These are phyloP conservation scores for Scytalidium sp. DNA, from an alignment of 2,329 filamentous ascomycete genomes.

Conservation along the genomic window DNA sequence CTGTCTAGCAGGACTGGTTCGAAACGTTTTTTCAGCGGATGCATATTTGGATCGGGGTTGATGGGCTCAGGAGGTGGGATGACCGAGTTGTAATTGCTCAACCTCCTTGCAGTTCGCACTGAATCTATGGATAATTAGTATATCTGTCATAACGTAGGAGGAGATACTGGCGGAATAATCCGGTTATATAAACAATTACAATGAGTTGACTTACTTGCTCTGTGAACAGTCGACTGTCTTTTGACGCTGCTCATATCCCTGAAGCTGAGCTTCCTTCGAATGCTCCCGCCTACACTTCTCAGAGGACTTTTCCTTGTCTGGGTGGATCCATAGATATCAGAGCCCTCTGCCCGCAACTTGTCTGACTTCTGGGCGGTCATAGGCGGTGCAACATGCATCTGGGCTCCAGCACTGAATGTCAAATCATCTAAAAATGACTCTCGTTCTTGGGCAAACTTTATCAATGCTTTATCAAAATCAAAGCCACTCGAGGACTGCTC, in stretches of 20 bases:
- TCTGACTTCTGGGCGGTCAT: slow-evolving; percentile 79
- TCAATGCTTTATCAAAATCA: slow-evolving; percentile 89
- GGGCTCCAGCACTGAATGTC: slow-evolving; percentile 75
- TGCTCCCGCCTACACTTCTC: slow-evolving; percentile 68
- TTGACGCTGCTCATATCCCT: slow-evolving; percentile 94
- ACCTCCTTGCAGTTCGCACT: slow-evolving; percentile 76
- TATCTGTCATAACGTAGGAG: no score
- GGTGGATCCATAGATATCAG: slow-evolving; percentile 27
- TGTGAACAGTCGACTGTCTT: slow-evolving; percentile 69
- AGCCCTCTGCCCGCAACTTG: slow-evolving; percentile 75
- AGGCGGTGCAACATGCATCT: slow-evolving; percentile 64
- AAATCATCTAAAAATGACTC: slow-evolving; percentile 93
- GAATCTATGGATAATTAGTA: slow-evolving; percentile 48
- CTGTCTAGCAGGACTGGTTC: slow-evolving; percentile 94
- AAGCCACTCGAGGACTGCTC: slow-evolving; percentile 55
- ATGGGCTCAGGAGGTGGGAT: slow-evolving; percentile 92
- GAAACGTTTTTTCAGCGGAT: slow-evolving; percentile 88
- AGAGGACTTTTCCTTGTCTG: slow-evolving; percentile 40
- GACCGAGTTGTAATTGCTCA: slow-evolving; percentile 98
- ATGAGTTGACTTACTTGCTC: slow-evolving; percentile 61
- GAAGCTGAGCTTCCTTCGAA: slow-evolving; percentile 88
- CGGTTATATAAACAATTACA: no score
- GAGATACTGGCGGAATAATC: no score
- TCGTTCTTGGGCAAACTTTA: slow-evolving; percentile 93
- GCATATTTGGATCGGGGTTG: slow-evolving; percentile 87